Conservation (phyloP, 2,329 filamentous ascomycete species). For the Diplodia corticola region DNA sequence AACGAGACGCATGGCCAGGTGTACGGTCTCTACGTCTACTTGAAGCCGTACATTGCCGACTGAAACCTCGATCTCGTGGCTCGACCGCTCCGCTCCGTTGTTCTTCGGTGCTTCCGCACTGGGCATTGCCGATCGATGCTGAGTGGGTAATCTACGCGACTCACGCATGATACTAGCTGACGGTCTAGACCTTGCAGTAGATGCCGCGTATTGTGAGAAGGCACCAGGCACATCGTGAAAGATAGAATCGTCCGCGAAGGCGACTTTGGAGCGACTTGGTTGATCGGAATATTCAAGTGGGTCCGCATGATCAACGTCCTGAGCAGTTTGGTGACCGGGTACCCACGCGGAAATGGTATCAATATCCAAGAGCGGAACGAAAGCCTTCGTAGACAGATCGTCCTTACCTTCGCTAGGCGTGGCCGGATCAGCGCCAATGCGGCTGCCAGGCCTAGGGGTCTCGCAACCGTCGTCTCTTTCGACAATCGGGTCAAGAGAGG, state of each 20-base stretch:
- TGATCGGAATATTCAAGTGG: not conserved
- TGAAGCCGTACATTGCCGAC: conserved; percentile 38
- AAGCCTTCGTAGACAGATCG: not conserved
- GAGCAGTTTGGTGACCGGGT: conserved; percentile 25
- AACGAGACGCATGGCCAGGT: conserved; percentile 37
- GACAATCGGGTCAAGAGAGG: conserved; percentile 28
- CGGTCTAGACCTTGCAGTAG: conserved; percentile 37
- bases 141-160: not conserved
- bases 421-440: conserved; percentile 27
- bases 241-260: conserved; percentile 39
- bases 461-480: conserved; percentile 40
- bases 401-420: not conserved
- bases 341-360: conserved; percentile 43
- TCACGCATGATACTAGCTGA: conserved; percentile 14
- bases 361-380: conserved; percentile 37
- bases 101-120: not conserved
- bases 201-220: conserved; percentile 50
- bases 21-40: conserved; percentile 39
- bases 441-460: conserved; percentile 42
- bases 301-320: not conserved
- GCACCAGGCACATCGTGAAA: conserved; percentile 48
- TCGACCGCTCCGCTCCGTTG: not conserved
- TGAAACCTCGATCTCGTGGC: conserved; percentile 33
- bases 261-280: conserved; percentile 8
- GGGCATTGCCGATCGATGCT: not conserved